Conservation (phyloP, 139 green algal species). For the Closterium sp. region DNA sequence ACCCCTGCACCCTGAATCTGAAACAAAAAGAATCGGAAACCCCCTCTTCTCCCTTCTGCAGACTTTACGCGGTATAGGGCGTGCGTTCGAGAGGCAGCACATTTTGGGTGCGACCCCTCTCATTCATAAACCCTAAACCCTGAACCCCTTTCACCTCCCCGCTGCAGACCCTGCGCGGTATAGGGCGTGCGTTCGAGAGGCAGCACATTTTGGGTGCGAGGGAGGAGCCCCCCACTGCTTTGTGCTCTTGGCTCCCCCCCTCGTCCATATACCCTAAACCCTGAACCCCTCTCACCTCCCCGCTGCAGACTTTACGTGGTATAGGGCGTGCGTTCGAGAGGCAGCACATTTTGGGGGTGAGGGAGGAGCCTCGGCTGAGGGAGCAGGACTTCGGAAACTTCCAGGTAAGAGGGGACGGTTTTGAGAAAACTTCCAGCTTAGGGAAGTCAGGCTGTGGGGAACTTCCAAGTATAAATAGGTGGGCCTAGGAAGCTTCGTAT, state of each 20-base stretch:
- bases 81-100: constrained; percentile 14
- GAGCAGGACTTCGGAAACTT: constrained; percentile 61
- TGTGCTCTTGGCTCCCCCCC: neutral
- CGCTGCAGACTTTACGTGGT: constrained; percentile 32
- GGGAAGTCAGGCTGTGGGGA: no score
- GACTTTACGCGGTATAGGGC: constrained; percentile 37
- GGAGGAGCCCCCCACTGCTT: no score
- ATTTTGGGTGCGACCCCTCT: constrained; percentile 19
- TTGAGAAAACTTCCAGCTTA: no score
- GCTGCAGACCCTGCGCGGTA: constrained; percentile 37
- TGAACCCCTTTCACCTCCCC: neutral
- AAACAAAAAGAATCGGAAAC: no score
- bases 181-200: constrained; percentile 26
- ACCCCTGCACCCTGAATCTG: neutral
- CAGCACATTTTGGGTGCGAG: constrained; percentile 38
- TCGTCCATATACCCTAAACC: neutral
- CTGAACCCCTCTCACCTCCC: neutral
- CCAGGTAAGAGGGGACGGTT: neutral
- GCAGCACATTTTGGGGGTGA: constrained; percentile 34
- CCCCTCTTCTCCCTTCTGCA: neutral
- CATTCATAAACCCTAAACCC: neutral
- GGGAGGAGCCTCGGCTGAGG: constrained; percentile 51
- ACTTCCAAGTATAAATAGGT: no score
- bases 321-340: constrained; percentile 28
- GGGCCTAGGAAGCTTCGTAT: no score